Evolutionary conservation across 2,329 filamentous ascomycete species (phyloP).

Genomic region (Paracoccidioides brasiliensis): DNA sequence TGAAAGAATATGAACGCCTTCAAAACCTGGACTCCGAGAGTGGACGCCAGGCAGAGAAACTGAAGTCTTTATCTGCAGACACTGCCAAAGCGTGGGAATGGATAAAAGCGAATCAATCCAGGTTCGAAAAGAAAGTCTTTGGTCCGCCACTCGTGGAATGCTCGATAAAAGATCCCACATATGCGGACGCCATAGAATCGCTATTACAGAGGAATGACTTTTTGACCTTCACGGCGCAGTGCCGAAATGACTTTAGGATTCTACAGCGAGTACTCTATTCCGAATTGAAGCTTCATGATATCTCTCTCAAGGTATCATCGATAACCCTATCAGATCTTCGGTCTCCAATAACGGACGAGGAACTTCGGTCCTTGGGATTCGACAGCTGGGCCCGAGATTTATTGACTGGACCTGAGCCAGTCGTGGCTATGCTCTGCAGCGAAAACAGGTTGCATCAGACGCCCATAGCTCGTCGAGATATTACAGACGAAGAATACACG

Average conservation of each 20-base stretch:
- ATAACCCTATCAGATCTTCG: conserved; percentile 43
- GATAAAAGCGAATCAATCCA: conserved; percentile 56
- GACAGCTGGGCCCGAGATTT: conserved; percentile 71
- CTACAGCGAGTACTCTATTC: conserved; percentile 54
- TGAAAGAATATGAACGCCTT: conserved; percentile 38
- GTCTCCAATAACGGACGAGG: conserved; percentile 41
- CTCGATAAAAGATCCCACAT: conserved; percentile 59
- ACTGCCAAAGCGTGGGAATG: conserved; percentile 64
- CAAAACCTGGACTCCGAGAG: conserved; percentile 55
- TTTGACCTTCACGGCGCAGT: conserved; percentile 60
- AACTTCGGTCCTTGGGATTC: conserved; percentile 50
- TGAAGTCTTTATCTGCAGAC: conserved; percentile 50
- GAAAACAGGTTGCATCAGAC: conserved; percentile 56
- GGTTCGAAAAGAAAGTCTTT: conserved; percentile 64
- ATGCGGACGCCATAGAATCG: conserved; percentile 49
- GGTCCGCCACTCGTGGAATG: conserved; percentile 72
- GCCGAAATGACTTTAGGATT: conserved; percentile 57
- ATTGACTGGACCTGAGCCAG: conserved; percentile 64
- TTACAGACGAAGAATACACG: conserved; percentile 56
- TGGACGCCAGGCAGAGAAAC: conserved; percentile 57
- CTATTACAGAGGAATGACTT: conserved; percentile 42
- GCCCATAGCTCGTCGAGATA: conserved; percentile 50
- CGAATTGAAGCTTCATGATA: conserved; percentile 51
- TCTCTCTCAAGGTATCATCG: conserved; percentile 55
- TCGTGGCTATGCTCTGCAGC: conserved; percentile 77